These are phyloP conservation scores for Populus tremula DNA, from an alignment of 345 rosid species.

Conservation along the genomic window DNA sequence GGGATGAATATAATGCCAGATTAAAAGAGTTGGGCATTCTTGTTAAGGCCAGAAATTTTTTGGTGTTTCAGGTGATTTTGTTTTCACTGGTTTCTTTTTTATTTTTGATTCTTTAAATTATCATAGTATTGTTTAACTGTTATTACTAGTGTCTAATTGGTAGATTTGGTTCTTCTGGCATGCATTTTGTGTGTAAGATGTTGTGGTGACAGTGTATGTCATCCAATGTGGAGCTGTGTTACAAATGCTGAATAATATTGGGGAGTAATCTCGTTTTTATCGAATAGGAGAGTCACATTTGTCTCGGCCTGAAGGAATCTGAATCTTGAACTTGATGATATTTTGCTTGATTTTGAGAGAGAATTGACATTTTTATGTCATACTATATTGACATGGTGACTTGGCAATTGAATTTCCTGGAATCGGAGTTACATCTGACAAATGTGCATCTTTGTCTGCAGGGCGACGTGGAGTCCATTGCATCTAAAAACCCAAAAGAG, in stretches of 20 bases:
- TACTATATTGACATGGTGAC: not conserved
- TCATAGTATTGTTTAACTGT: not conserved
- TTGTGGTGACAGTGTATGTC: not conserved
- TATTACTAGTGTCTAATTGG: not conserved
- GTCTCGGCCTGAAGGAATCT: not conserved
- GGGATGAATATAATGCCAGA: slow-evolving; percentile 82
- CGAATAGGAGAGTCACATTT: not conserved
- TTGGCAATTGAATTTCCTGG: not conserved
- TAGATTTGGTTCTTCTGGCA: not conserved
- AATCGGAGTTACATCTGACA: not conserved
- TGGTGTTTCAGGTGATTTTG: slow-evolving; percentile 79
- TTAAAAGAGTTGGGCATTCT: slow-evolving; percentile 82
- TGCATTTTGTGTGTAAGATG: not conserved
- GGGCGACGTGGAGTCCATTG: slow-evolving; percentile 99
- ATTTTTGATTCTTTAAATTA: not conserved
- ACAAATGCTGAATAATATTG: not conserved
- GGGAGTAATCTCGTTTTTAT: not conserved
- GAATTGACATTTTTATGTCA: not conserved
- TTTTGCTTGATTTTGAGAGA: not conserved
- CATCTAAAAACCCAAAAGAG: slow-evolving; percentile 92
- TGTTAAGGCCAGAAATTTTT: slow-evolving; percentile 93
- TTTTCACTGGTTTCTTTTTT: not conserved
- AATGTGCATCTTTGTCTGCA: slow-evolving; percentile 23
- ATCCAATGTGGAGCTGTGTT: not conserved
- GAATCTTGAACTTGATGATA: not conserved